Evolutionary conservation across 306 rosid species (phyloP).

Genomic region (apple (Malus domestica)): DNA sequence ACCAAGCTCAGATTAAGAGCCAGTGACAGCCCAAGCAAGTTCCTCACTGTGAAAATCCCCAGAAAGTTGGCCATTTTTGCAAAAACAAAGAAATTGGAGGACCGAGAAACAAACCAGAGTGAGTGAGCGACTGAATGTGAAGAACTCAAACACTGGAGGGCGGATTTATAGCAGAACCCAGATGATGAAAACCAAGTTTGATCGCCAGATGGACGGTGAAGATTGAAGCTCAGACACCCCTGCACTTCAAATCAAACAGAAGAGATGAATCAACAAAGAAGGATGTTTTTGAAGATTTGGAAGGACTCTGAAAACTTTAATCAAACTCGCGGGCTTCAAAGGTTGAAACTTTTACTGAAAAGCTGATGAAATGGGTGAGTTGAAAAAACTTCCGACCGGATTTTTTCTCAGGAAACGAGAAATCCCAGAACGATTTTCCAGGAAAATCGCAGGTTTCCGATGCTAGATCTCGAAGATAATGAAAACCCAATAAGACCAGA

Average conservation of each 20-base stretch:
- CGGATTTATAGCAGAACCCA: not conserved
- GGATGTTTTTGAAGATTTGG: not conserved
- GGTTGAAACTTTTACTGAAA: not conserved
- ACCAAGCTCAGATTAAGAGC: conserved; percentile 63
- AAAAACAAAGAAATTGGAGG: not conserved
- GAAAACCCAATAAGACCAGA: conserved; percentile 6
- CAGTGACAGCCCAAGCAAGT: conserved; percentile 51
- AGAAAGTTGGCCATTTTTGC: conserved; percentile 28
- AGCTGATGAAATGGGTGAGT: not conserved
- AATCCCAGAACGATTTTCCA: conserved; percentile 30
- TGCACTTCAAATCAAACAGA: not conserved
- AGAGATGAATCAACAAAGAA: not conserved
- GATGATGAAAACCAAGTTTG: not conserved
- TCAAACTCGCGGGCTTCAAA: not conserved
- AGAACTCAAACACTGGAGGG: not conserved
- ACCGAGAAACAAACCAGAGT: not conserved
- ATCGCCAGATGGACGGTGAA: conserved; percentile 16
- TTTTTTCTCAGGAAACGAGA: conserved; percentile 37
- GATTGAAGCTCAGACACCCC: not conserved
- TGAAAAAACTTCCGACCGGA: conserved; percentile 14
- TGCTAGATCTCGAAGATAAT: conserved; percentile 35
- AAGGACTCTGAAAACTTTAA: not conserved
- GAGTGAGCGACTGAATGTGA: not conserved
- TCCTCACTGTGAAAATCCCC: conserved; percentile 30
- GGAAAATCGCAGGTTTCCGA: conserved; percentile 29